Evolutionary conservation across 2,329 filamentous ascomycete species (phyloP).

Genomic region (Aspergillus piperis): DNA sequence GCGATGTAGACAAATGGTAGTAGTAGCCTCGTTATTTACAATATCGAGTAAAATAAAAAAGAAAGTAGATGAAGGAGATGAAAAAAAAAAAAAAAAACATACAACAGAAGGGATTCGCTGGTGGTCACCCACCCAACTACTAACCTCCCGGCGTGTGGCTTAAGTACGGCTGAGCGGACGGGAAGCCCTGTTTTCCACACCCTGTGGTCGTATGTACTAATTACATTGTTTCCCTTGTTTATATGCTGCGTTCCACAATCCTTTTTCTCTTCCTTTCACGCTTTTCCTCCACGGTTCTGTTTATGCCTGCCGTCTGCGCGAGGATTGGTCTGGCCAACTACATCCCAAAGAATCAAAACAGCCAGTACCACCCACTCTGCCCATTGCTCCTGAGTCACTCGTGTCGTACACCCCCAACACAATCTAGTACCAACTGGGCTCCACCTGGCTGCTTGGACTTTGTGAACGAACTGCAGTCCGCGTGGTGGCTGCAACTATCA

Average conservation of each 20-base stretch:
- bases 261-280: background rate
- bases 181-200: constrained; percentile 4
- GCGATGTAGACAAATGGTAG: too few relatives aligned
- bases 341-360: background rate
- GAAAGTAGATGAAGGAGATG: too few relatives aligned
- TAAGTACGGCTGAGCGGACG: constrained; percentile 4
- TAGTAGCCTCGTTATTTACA: too few relatives aligned
- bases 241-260: background rate
- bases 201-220: constrained; percentile 1
- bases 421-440: too few relatives aligned
- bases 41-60: too few relatives aligned
- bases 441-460: background rate
- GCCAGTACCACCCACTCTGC: background rate
- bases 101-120: background rate
- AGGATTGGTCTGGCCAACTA: background rate
- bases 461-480: background rate
- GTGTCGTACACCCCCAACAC: background rate
- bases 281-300: background rate
- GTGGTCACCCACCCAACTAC: background rate
- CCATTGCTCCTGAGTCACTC: background rate
- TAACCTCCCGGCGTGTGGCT: background rate
- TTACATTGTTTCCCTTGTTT: accelerated
- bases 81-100: background rate
- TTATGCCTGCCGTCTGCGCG: background rate
- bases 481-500: background rate